Evolutionary conservation across 257 asterid genomes (phyloP).

Genomic region (Linderniella brevidens): DNA sequence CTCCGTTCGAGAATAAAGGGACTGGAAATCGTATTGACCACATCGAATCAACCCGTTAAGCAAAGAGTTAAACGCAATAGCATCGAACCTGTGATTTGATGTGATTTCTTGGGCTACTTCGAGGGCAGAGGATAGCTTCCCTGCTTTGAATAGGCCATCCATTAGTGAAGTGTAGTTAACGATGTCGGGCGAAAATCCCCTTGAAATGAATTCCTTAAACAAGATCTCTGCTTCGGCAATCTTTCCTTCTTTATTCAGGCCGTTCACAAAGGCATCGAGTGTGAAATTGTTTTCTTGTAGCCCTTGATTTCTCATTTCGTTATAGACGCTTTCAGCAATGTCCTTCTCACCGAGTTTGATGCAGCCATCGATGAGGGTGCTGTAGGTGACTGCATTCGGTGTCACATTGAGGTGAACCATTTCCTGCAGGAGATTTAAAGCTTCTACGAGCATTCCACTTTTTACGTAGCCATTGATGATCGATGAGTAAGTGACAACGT

Average conservation of each 20-base stretch:
- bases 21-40: slow-evolving; percentile 49
- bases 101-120: slow-evolving; percentile 50
- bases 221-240: slow-evolving; percentile 50
- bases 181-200: slow-evolving; percentile 52
- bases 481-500: slow-evolving; percentile 52
- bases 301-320: slow-evolving; percentile 54
- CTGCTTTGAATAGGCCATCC: slow-evolving; percentile 77
- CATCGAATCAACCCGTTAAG: slow-evolving; percentile 53
- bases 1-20: slow-evolving; percentile 39
- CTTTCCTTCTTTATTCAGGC: slow-evolving; percentile 44
- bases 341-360: slow-evolving; percentile 53
- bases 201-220: slow-evolving; percentile 27
- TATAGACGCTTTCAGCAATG: slow-evolving; percentile 35
- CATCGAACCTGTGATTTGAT: slow-evolving; percentile 50
- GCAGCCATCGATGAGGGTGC: slow-evolving; percentile 56
- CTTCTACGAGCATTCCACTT: slow-evolving; percentile 59
- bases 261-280: slow-evolving; percentile 47
- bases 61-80: slow-evolving; percentile 50
- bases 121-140: slow-evolving; percentile 56
- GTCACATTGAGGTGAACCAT: slow-evolving; percentile 36
- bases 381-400: slow-evolving; percentile 51
- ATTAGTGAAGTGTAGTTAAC: slow-evolving; percentile 71
- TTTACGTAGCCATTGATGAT: slow-evolving; percentile 54
- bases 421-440: slow-evolving; percentile 23
- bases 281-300: slow-evolving; percentile 38